Evolutionary conservation across 768 basidiomycete species (phyloP).

Genomic region (Termitomyces sp.): DNA sequence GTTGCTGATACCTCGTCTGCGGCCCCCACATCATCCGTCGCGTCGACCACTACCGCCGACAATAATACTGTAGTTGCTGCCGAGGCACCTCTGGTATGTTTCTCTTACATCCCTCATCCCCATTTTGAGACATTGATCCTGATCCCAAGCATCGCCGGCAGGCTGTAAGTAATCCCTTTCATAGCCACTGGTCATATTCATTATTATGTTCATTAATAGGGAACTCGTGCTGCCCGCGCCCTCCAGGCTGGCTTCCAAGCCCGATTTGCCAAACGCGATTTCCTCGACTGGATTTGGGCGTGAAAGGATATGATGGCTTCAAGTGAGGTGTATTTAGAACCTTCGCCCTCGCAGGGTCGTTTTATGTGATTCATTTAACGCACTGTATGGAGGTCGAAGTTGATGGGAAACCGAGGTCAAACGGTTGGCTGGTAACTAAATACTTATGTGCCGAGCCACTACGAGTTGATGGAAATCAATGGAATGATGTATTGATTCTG

Average conservation of each 20-base stretch:
- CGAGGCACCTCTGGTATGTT: constrained; percentile 5
- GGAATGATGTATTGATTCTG: neutral
- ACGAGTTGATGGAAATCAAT: neutral
- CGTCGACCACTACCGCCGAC: neutral
- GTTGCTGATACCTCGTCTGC: constrained; percentile 10
- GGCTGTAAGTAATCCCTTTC: constrained; percentile 9
- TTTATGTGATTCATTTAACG: too few species aligned
- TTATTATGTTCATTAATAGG: constrained; percentile 21
- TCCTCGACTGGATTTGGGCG: constrained; percentile 29
- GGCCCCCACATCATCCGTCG: constrained; percentile 8
- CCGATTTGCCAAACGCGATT: constrained; percentile 22
- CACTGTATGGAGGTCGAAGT: too few species aligned
- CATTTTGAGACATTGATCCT: neutral
- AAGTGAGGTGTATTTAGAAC: neutral
- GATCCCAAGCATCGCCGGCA: neutral
- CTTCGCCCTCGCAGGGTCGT: neutral
- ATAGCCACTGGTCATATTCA: neutral
- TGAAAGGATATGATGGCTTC: constrained; percentile 14
- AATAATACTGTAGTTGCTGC: constrained; percentile 4
- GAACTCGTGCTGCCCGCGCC: constrained; percentile 38
- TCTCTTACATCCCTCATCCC: neutral
- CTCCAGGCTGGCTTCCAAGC: constrained; percentile 26
- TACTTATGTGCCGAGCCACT: neutral
- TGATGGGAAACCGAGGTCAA: too few species aligned
- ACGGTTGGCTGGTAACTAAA: neutral